Base-by-base conservation (phyloP, 192 early-diverging fungal species). In the Umbelopsis sp. region DNA sequence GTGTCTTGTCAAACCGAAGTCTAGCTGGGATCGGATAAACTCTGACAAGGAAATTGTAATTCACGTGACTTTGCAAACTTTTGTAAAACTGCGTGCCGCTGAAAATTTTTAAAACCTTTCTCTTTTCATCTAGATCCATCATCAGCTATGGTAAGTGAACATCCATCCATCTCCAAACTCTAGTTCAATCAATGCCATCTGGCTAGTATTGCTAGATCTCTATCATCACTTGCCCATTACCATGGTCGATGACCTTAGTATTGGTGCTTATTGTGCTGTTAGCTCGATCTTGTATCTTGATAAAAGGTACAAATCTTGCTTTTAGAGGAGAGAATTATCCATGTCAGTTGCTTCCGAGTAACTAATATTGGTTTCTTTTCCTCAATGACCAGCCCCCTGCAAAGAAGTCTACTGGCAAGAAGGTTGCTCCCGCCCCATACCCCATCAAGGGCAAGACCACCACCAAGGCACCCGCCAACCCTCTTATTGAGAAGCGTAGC, bases 401-500 rank as follows among this genome's bases (percentile, higher is more conserved):
- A 32, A 76, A 76, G 74, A 91, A 90, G 82, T 84, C 88, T 76
- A 68, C 75, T 53, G 75, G 81, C 70, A 93, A 93, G 86, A 98
- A 96, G 93, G 93, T 94, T 75, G 96, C 95, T 52, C 83, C 96
- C 51, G 90, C 95, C 43, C 94, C 91, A 74, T 86, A 85, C 83
- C 86, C 86, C 75, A 87, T 85, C 73, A 86, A 85, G 78, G 86
- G 85, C 80, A 86, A 87, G 82, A 81, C 82, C 79, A 81, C 83
- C 70, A 80, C 89, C 76, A 95, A 91, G 82, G 81, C 82, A 72
- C 75, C 82, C 50, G 76, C 76, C 68, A 90, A 97, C 90, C 95
- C 96, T 52, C 88, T 97, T 68, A 91, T 97, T 74, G 97, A 97
- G 90, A 94, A 95, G 85, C 86, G 88, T 67, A 89, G 95, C 67